phyloP scores from a whole-genome alignment of 1,139 yeast genomes.

The Yamadazyma triangularis region DNA sequence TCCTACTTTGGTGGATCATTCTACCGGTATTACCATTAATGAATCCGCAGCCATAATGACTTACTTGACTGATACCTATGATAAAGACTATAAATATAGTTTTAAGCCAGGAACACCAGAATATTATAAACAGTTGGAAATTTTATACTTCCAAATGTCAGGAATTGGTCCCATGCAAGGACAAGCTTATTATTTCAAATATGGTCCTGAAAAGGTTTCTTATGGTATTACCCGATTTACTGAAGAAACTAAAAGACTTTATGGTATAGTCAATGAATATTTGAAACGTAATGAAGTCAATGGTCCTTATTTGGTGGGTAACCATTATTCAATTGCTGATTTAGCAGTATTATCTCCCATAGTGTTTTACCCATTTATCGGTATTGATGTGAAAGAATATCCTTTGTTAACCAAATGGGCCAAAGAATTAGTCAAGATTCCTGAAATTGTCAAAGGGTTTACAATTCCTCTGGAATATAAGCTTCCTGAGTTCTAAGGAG shows the following conservation, averaged over 20 bases:
- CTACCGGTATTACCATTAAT: constrained; percentile 39
- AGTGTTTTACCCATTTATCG: constrained; percentile 12
- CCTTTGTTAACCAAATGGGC: constrained; percentile 45
- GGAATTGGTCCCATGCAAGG: constrained; percentile 63
- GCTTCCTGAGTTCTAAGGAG: too few relatives aligned
- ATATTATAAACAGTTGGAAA: constrained; percentile 48
- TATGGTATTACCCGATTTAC: constrained; percentile 50
- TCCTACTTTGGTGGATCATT: constrained; percentile 50
- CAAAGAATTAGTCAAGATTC: constrained; percentile 29
- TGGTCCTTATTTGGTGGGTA: constrained; percentile 53
- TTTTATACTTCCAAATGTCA: constrained; percentile 53
- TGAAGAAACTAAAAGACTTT: constrained; percentile 49
- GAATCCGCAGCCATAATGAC: constrained; percentile 59
- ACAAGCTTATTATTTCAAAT: constrained; percentile 48
- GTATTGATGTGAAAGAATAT: constrained; percentile 35
- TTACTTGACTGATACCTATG: constrained; percentile 55
- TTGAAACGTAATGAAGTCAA: constrained; percentile 32
- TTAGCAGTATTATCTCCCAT: constrained; percentile 41
- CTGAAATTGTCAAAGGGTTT: constrained; percentile 34
- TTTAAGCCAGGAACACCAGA: constrained; percentile 39
- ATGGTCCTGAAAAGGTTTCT: constrained; percentile 44
- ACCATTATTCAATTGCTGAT: constrained; percentile 53
- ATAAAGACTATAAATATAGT: constrained; percentile 46
- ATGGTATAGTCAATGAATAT: constrained; percentile 48
- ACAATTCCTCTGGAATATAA: too few relatives aligned